Evolutionary conservation across 2,329 filamentous ascomycete species (phyloP), one percentile per base, ranked within the genome.

Genomic region (Aspergillus amoenus): DNA sequence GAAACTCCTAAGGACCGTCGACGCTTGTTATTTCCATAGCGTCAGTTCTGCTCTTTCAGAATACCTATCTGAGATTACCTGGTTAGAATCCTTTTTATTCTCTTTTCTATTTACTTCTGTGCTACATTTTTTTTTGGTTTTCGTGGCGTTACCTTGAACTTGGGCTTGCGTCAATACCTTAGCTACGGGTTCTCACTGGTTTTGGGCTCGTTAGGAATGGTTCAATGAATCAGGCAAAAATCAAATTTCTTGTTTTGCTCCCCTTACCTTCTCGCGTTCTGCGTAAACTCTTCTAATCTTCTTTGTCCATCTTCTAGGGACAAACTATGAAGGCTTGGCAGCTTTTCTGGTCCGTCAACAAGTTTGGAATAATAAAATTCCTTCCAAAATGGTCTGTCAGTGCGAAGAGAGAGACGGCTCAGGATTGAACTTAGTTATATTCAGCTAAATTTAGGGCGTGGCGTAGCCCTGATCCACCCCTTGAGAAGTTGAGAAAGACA

Each of bases 141-240:
- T 49, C 51, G 52, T 56, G 62, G 62, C 62, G 60, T 64, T 62
- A 57, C 13, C 12, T 49, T 49, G 22, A 7, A 15, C 44, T 47
- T 30, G 34, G 47, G 47, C 37, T 41, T 50, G 21, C n/a, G 22
- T 27, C 47, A 50, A 41, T 27, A 49, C 34, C 24, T 45, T 56
- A 48, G 45, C 59, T 53, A 55, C 27, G 27, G 9, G 27, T 41
- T 55, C 41, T 52, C 21, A 43, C 51, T 55, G 44, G 41, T 55
- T 52, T 58, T 54, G 55, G 48, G 44, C 55, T 49, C 52, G 47
- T 56, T 43, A 53, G 57, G 55, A 57, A 61, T 58, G 61, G 61
- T 57, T 56, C 59, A 48, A 64, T 64, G 63, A 62, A 62, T 55
- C 54, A 52, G 50, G 53, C 58, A 59, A 62, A 51, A 55, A 51